phyloP scores from a whole-genome alignment of 2,329 filamentous ascomycete species.

The Penicillium sp. region DNA sequence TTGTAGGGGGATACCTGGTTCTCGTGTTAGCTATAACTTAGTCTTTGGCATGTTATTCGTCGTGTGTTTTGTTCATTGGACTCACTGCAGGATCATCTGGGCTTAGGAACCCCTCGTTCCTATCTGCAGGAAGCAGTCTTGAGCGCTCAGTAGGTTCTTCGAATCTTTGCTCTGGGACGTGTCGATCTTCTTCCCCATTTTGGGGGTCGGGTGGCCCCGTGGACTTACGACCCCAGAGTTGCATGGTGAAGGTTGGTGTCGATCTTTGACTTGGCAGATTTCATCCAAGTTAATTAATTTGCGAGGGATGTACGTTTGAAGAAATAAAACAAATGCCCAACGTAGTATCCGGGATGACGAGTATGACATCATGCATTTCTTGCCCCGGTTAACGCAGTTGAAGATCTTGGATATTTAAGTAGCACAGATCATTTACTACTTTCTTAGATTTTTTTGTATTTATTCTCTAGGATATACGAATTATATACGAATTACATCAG shows the following conservation, averaged over 20 bases:
- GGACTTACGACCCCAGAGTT: conserved; percentile 7
- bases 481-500: background rate
- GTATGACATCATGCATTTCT: conserved; percentile 10
- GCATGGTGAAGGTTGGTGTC: conserved; percentile 8
- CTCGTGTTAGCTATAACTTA: background rate
- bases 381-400: background rate
- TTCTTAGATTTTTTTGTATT: too few species aligned
- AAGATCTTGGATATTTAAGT: background rate
- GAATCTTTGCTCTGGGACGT: conserved; percentile 2
- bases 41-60: background rate
- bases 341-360: background rate
- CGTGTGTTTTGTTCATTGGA: background rate
- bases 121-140: conserved; percentile 13
- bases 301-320: background rate
- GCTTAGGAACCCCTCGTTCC: conserved; percentile 14
- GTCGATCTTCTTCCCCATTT: conserved; percentile 1
- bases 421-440: background rate
- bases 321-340: background rate
- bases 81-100: conserved; percentile 25
- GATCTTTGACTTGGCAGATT: background rate
- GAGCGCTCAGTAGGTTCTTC: conserved; percentile 30
- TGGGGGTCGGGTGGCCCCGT: background rate
- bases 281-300: background rate
- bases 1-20: conserved; percentile 79
- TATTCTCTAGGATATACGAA: too few species aligned